A percentile compares a stretch with the other conserved stretches of the same genome.
Conservation (phyloP, 1,284 basidiomycete species). For the Boletus sp. region DNA sequence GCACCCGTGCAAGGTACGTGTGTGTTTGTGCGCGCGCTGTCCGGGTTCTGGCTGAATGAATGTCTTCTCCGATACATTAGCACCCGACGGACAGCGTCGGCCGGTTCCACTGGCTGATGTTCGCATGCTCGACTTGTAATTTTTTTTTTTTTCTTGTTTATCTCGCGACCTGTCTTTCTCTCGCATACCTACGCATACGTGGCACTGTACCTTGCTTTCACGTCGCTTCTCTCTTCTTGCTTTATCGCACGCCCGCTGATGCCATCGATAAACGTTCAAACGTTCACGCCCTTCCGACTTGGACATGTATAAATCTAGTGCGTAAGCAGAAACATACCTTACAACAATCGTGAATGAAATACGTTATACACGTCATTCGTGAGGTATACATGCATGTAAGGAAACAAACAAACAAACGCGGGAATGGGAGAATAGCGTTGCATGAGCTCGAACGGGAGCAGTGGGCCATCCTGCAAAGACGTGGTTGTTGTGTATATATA, state of each 20-base stretch:
- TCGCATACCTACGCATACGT: no score
- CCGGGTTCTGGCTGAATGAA: no score
- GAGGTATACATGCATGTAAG: slow-evolving; percentile 23
- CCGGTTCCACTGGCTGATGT: slow-evolving; percentile 31
- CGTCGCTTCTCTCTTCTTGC: not conserved
- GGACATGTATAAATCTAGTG: slow-evolving; percentile 15
- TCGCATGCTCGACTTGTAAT: slow-evolving; percentile 34
- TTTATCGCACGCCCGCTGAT: not conserved
- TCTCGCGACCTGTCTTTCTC: not conserved
- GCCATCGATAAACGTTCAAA: no score
- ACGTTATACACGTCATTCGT: slow-evolving; percentile 24
- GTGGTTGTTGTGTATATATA: not conserved
- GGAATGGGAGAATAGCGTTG: no score
- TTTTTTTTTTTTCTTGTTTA: not conserved
- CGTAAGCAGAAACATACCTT: slow-evolving; percentile 19
- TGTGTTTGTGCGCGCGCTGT: not conserved
- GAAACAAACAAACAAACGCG: slow-evolving; percentile 4
- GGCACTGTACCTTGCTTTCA: slow-evolving; percentile 2
- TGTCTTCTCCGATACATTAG: no score
- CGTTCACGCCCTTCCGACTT: slow-evolving; percentile 1
- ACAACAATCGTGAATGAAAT: slow-evolving; percentile 19
- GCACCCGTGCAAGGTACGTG: slow-evolving; percentile 35
- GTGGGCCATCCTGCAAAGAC: slow-evolving; percentile 12
- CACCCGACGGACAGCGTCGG: slow-evolving; percentile 28
- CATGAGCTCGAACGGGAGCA: slow-evolving; percentile 10